phyloP scores from a whole-genome alignment of 495 filamentous ascomycete genomes.

The Antarctomyces pellizariae region DNA sequence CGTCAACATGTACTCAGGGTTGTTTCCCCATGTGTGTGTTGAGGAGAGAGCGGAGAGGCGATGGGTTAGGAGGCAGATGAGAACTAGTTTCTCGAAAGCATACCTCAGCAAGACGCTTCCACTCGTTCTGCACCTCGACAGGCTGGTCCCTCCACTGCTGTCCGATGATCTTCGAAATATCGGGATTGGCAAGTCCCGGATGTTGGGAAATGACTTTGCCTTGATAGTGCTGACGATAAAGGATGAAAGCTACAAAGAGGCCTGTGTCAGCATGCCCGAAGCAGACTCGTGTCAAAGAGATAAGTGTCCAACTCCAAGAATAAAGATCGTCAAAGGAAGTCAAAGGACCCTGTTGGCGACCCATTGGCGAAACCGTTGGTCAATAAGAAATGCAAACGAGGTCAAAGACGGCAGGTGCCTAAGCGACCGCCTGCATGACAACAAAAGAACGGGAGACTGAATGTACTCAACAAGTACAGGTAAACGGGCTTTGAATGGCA shows the following conservation, averaged over 20 bases:
- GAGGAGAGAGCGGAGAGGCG: too few species aligned
- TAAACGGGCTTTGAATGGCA: conserved; percentile 6
- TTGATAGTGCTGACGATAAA: conserved; percentile 91
- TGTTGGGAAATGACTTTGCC: conserved; percentile 54
- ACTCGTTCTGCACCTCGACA: conserved; percentile 55
- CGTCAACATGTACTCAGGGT: conserved; percentile 4
- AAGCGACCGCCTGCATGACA: too few species aligned
- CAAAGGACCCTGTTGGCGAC: too few species aligned
- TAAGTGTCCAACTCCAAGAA: too few species aligned
- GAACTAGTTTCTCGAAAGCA: conserved; percentile 4
- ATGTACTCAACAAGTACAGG: background rate
- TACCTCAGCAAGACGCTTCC: conserved; percentile 78
- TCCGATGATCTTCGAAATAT: conserved; percentile 96
- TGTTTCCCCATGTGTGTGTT: conserved; percentile 8
- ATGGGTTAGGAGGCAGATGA: conserved; percentile 1
- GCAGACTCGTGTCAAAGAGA: too few species aligned
- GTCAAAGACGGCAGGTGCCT: too few species aligned
- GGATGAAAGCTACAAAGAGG: conserved; percentile 60
- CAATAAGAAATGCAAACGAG: too few species aligned
- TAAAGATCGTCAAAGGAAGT: too few species aligned
- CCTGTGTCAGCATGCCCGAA: background rate
- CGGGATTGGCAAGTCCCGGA: conserved; percentile 81
- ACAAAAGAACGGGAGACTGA: background rate
- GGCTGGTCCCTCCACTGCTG: conserved; percentile 67
- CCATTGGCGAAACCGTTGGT: too few species aligned